Percentiles rank a stretch among this genome's conserved stretches.
phyloP scores from a whole-genome alignment of 768 basidiomycete species.

The Holtermanniella nyarrowii region DNA sequence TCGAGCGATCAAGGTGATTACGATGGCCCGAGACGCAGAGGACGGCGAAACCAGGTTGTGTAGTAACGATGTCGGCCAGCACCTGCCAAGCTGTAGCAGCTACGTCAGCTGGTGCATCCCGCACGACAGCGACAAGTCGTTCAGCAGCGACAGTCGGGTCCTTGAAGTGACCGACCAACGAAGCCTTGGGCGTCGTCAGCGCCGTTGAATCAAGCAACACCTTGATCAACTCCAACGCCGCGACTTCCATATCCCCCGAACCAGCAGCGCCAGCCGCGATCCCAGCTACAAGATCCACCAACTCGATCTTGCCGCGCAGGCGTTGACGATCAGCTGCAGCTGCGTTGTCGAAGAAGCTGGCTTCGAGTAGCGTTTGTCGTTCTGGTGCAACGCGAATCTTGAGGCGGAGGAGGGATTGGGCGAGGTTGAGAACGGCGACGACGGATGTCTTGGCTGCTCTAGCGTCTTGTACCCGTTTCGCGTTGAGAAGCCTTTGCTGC shows the following conservation, averaged over 20 bases:
- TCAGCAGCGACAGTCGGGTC: neutral
- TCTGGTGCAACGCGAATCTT: neutral
- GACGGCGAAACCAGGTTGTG: slow-evolving; percentile 72
- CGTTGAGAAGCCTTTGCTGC: slow-evolving; percentile 48
- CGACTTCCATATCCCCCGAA: neutral
- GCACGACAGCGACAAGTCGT: slow-evolving; percentile 2
- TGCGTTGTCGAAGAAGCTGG: neutral
- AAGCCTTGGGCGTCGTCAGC: neutral
- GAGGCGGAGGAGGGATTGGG: slow-evolving; percentile 17
- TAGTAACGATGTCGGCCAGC: slow-evolving; percentile 66
- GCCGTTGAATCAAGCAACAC: neutral
- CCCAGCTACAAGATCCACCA: neutral
- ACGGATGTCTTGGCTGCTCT: slow-evolving; percentile 11
- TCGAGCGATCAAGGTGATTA: slow-evolving; percentile 25
- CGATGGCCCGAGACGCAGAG: slow-evolving; percentile 62
- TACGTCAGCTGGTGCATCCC: slow-evolving; percentile 49
- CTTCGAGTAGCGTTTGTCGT: neutral
- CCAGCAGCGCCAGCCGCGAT: neutral
- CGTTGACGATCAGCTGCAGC: slow-evolving; percentile 1
- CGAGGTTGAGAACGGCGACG: slow-evolving; percentile 12
- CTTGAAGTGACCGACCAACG: neutral
- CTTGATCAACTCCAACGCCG: neutral
- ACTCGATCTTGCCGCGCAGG: neutral
- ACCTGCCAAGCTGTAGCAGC: slow-evolving; percentile 64
- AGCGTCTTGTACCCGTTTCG: slow-evolving; percentile 15